phyloP scores from a whole-genome alignment of 306 rosid genomes.

The barrel medic (Medicago truncatula) region MtrunA17r5.0-ANR NC_053043.1:39507501-39508000 shows the following conservation, averaged over 20 bases:
- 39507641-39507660: constrained; percentile 44
- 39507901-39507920: constrained; percentile 16
- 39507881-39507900: not conserved
- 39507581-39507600: constrained; percentile 47
- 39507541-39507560: constrained; percentile 54
- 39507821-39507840: constrained; percentile 33
- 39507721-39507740: constrained; percentile 15
- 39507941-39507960: constrained; percentile 38
- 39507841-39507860: constrained; percentile 26
- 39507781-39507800: constrained; percentile 40
- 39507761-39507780: constrained; percentile 12
- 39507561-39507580: constrained; percentile 45
- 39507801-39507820: not conserved
- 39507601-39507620: constrained; percentile 63
- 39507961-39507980: constrained; percentile 39
- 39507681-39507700: constrained; percentile 47
- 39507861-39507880: constrained; percentile 27
- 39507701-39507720: constrained; percentile 43
- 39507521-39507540: constrained; percentile 24
- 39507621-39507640: constrained; percentile 31
- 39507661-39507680: constrained; percentile 52
- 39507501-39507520: constrained; percentile 17
- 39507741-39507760: constrained; percentile 22
- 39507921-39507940: constrained; percentile 9
- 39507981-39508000: not conserved